Percentiles rank a stretch among this genome's conserved stretches.
phyloP scores from a whole-genome alignment of 768 basidiomycete genomes.

The Mycena amicta region DNA sequence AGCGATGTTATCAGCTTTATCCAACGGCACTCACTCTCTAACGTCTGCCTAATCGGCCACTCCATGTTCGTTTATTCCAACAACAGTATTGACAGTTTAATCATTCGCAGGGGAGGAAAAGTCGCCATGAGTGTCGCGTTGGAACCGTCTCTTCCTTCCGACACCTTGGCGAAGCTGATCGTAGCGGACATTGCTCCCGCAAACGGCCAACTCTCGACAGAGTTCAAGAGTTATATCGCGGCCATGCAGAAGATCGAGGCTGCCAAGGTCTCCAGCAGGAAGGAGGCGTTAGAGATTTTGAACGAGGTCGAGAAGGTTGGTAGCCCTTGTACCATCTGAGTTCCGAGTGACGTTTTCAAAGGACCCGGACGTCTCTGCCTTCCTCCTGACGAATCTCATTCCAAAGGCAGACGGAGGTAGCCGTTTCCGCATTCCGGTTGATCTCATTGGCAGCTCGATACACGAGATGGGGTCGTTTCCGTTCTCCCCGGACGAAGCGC shows the following conservation, averaged over 20 bases:
- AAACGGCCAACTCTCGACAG: constrained; percentile 54
- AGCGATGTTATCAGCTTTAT: constrained; percentile 75
- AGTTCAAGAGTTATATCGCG: constrained; percentile 67
- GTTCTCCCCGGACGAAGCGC: constrained; percentile 55
- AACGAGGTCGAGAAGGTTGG: constrained; percentile 48
- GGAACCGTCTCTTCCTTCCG: constrained; percentile 39
- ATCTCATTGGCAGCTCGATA: constrained; percentile 64
- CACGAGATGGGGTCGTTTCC: constrained; percentile 79
- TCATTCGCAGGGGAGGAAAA: constrained; percentile 76
- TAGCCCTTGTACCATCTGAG: too few relatives aligned
- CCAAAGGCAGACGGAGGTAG: constrained; percentile 33
- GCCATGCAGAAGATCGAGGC: constrained; percentile 77
- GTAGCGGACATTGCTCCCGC: constrained; percentile 85
- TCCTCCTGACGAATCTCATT: constrained; percentile 82
- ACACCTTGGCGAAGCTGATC: constrained; percentile 58
- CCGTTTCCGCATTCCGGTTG: constrained; percentile 74
- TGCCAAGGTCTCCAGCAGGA: constrained; percentile 56
- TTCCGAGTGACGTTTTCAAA: too few relatives aligned
- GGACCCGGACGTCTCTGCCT: constrained; percentile 77
- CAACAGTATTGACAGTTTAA: background rate
- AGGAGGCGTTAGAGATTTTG: constrained; percentile 71
- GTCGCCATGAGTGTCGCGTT: constrained; percentile 74
- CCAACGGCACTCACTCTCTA: constrained; percentile 48
- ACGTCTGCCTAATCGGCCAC: constrained; percentile 82
- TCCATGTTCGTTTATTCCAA: constrained; percentile 67